These are phyloP conservation scores for Diaporthe caulivora DNA, from an alignment of 2,329 filamentous ascomycete genomes.

Conservation along the genomic window DNA sequence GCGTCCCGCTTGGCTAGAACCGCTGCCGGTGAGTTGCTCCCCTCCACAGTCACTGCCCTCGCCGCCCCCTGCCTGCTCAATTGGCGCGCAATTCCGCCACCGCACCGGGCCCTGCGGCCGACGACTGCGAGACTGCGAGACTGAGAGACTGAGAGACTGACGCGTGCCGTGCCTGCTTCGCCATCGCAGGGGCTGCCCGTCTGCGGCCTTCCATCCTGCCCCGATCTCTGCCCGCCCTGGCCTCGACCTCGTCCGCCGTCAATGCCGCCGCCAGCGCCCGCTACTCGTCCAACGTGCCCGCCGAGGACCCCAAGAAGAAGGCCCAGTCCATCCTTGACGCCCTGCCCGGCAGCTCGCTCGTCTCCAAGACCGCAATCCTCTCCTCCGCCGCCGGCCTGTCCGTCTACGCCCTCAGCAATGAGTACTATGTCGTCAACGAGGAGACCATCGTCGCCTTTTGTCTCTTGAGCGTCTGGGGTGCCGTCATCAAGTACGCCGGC, in stretches of 20 bases:
- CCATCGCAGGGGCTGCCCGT: conserved; percentile 82
- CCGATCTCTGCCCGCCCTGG: conserved; percentile 79
- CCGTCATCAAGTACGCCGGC: conserved; percentile 92
- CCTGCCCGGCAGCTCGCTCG: conserved; percentile 89
- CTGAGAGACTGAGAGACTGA: conserved; percentile 43
- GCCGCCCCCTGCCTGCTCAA: conserved; percentile 26
- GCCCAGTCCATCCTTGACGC: conserved; percentile 95
- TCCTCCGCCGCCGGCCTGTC: conserved; percentile 92
- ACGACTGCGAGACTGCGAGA: background rate
- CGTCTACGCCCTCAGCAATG: conserved; percentile 97
- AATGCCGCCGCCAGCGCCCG: conserved; percentile 76
- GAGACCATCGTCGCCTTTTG: conserved; percentile 95
- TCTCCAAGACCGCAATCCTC: conserved; percentile 97
- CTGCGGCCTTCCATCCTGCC: conserved; percentile 85
- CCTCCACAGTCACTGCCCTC: conserved; percentile 39
- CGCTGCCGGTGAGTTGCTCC: conserved; percentile 83
- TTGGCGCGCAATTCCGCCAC: conserved; percentile 51
- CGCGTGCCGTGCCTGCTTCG: conserved; percentile 41
- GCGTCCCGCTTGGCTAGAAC: conserved; percentile 97
- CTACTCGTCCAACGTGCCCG: conserved; percentile 80
- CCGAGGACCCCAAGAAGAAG: conserved; percentile 95
- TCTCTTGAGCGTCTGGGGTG: conserved; percentile 92
- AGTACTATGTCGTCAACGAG: conserved; percentile 99
- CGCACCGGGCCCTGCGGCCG: background rate
- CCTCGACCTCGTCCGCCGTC: conserved; percentile 59